Conservation (phyloP, 1,139 yeast genomes). For the Maudiozyma humilis region DNA sequence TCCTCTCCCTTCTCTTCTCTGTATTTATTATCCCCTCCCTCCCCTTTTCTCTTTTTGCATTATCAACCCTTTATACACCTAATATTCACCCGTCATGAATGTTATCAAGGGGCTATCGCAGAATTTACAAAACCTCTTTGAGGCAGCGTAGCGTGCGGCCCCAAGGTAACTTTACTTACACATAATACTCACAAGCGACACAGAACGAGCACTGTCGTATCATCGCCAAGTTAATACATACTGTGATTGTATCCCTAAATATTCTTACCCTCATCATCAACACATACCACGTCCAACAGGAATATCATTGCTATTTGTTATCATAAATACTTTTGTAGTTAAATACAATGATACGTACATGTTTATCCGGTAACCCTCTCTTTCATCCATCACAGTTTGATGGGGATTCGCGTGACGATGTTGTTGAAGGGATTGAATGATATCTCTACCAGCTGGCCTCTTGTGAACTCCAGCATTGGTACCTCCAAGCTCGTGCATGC, state of each 20-base stretch:
- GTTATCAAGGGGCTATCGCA: background rate
- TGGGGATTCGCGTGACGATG: conserved; percentile 12
- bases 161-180: no score
- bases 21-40: conserved; percentile 5
- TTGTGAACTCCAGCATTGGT: conserved; percentile 67
- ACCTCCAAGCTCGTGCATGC: conserved; percentile 83
- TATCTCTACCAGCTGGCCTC: conserved; percentile 78
- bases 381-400: background rate
- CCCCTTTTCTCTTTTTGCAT: conserved; percentile 3
- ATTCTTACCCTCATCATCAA: no score
- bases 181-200: no score
- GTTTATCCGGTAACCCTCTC: background rate
- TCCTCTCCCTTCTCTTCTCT: conserved; percentile 8
- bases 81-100: background rate
- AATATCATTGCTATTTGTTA: background rate
- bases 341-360: background rate
- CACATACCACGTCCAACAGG: no score
- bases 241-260: no score
- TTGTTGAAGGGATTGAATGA: conserved; percentile 30
- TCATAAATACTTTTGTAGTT: background rate
- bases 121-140: background rate
- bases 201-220: no score
- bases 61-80: background rate
- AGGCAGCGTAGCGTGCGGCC: no score
- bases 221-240: no score